Evolutionary conservation across 2,329 filamentous ascomycete species (phyloP).

Genomic region (Conoideocrella luteorostrata): DNA sequence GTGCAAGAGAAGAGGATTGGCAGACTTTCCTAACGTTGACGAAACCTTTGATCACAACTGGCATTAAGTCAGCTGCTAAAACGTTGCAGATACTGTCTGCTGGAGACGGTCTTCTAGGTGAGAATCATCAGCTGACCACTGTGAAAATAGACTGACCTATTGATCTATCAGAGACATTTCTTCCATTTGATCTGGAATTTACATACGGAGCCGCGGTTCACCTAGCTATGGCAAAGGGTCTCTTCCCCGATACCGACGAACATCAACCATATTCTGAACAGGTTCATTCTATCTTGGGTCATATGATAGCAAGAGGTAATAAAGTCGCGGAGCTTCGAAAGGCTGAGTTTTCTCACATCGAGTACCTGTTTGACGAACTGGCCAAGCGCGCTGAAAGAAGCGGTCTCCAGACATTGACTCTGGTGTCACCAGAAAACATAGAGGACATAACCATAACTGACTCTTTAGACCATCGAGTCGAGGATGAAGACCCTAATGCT

Average conservation of each 20-base stretch:
- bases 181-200: constrained; percentile 31
- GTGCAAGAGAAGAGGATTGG: constrained; percentile 20
- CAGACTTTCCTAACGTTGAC: constrained; percentile 26
- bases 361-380: neutral
- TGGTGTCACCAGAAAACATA: neutral
- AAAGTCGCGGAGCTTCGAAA: constrained; percentile 18
- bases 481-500: neutral
- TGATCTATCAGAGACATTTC: constrained; percentile 24
- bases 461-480: neutral
- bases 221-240: constrained; percentile 27
- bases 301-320: constrained; percentile 28
- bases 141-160: neutral
- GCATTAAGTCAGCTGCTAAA: constrained; percentile 35
- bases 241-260: constrained; percentile 26
- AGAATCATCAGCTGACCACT: neutral
- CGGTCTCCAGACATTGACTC: neutral
- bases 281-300: constrained; percentile 24
- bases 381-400: neutral
- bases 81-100: constrained; percentile 30
- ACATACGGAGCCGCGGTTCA: constrained; percentile 28
- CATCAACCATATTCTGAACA: constrained; percentile 16
- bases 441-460: neutral
- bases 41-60: constrained; percentile 28
- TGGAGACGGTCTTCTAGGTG: constrained; percentile 30
- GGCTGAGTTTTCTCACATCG: neutral